Percentiles rank a stretch among this genome's conserved stretches.
These are phyloP conservation scores for Rhodosporidiobolus sp. DNA, from an alignment of 768 basidiomycete genomes.

Conservation along the genomic window DNA sequence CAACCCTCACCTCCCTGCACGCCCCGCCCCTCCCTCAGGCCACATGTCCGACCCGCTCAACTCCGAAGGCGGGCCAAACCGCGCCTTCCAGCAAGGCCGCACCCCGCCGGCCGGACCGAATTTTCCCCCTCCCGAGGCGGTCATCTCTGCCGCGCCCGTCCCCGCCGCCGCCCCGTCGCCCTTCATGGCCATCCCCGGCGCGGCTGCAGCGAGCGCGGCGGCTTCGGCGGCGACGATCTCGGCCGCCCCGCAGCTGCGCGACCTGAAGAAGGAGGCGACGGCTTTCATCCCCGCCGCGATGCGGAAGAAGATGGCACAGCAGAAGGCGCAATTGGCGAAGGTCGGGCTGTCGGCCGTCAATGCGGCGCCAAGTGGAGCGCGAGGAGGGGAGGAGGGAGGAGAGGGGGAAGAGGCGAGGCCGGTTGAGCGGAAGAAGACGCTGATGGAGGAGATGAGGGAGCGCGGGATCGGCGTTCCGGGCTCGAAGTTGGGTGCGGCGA, in stretches of 20 bases:
- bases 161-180: neutral
- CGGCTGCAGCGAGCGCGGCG: conserved; percentile 11
- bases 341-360: conserved; percentile 17
- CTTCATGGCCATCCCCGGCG: conserved; percentile 13
- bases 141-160: neutral
- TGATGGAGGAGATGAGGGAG: conserved; percentile 19
- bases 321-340: conserved; percentile 13
- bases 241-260: conserved; percentile 81
- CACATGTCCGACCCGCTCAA: conserved; percentile 28
- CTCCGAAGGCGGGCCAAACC: conserved; percentile 11
- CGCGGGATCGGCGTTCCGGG: conserved; percentile 10
- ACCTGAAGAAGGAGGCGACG: conserved; percentile 91
- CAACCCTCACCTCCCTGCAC: conserved; percentile 19
- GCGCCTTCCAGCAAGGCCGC: conserved; percentile 31
- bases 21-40: conserved; percentile 11
- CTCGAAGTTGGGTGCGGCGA: neutral
- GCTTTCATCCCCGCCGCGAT: conserved; percentile 76
- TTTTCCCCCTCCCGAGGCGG: conserved; percentile 6
- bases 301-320: conserved; percentile 58
- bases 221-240: conserved; percentile 61
- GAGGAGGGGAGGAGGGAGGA: neutral
- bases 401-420: too few species aligned
- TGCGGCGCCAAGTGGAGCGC: conserved; percentile 9
- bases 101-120: conserved; percentile 9
- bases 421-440: conserved; percentile 5